Base-by-base conservation (phyloP, 1,284 basidiomycete species). In the Cryptococcus depauperatus region DNA sequence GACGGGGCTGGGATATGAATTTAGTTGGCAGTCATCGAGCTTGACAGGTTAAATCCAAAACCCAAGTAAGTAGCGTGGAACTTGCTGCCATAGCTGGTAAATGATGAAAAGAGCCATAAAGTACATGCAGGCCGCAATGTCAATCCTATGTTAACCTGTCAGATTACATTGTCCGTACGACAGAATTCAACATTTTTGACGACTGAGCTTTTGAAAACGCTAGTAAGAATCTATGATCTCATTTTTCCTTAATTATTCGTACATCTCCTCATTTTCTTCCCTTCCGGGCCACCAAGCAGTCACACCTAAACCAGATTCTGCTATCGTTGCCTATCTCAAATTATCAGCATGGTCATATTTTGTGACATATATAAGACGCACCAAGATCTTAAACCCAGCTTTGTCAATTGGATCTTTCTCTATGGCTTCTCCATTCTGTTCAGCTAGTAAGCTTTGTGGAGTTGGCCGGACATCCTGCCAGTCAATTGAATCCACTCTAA, bases 401-500 rank as follows among this genome's bases (percentile, higher is more conserved):
- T 81, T 73, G 5, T 62, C 60, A 23, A 66, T 71, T 40, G 76
- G 74, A 14, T 85, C 81, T 2, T 83, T 82, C 3, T 76, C 69
- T 33, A 79, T 80, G 16, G 48, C 53, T 3, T 51, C 56, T 9
- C 40, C 51, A 3, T 50, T 41, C 10, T 46, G 42, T 2, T 57
- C 57, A 43, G 55, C 57, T 19, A 62, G 41, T 10, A 53, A 25
- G 55, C 50, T 47, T 37, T 48, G 41, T 1, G 89, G 88, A 2
- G 87, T 86, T 0, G 91, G 91, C 59, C 92, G 86, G 54, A 88
- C 81, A 59, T 96, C 91, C 63, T 82, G 84, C 68, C 93, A 96
- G 55, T 86, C 83, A 59, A 93, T 85, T 2, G 78, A 76, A 64
- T 93, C 88, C 10, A 96, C 82, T 3, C 88, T 82, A 33, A 93